Evolutionary conservation across 768 basidiomycete species (phyloP), one percentile per base, ranked within the genome.

Genomic region (Austroboletus eburneus): DNA sequence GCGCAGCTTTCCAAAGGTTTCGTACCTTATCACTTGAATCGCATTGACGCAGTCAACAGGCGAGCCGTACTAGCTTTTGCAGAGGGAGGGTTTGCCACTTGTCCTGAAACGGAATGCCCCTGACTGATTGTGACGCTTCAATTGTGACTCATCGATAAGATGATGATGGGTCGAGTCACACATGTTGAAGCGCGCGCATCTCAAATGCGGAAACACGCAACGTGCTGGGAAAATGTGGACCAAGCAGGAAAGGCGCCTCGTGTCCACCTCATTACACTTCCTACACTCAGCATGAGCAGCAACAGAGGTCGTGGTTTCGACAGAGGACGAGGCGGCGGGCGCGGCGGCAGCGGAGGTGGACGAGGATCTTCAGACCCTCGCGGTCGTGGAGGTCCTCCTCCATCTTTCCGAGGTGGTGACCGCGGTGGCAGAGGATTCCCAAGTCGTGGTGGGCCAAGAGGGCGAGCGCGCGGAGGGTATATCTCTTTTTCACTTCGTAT

Each of bases 281-380:
- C 14, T 7, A 12, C 34, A 16, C 10, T 17, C 18, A 35, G n/a
- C 24, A 70, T 71, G 70, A 63, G 68, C n/a, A n/a, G n/a, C 64
- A 59, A 57, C 53, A 67, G 69, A 63, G 69, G 66, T 22, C 64
- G 75, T 57, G 76, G 69, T 57, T 60, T 62, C 23, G 70, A 66
- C 42, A 54, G 70, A 51, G 69, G 70, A 22, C 69, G 69, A 42
- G 64, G 34, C 17, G 34, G 34, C 17, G 5, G 5, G 12, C 64
- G 67, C 5, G 69, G 69, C 9, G 59, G 61, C 5, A 51, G 62
- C 13, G 17, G 71, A 13, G 57, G 64, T 42, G 67, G 69, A 29
- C 54, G 69, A 29, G 66, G 72, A 39, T 59, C 50, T 46, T 51
- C 58, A 6, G 57, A 62, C 46, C 14, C 43, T 8, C 55, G 57